phyloP scores from a whole-genome alignment of 148 eudicot species.

The Heliamphora exappendiculata region DNA sequence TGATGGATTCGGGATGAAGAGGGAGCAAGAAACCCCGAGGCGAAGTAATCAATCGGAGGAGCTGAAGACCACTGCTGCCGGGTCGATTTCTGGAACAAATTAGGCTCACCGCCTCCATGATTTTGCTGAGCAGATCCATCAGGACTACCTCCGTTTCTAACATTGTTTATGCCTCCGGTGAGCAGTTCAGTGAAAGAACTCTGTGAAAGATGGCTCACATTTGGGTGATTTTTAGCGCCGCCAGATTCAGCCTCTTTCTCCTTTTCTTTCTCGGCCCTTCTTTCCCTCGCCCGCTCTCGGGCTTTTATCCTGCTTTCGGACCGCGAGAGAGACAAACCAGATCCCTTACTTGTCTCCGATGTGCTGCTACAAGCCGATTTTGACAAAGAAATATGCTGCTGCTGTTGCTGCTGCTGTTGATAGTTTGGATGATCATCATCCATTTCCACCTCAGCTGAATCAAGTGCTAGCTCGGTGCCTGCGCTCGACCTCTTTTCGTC shows the following conservation, averaged over 20 bases:
- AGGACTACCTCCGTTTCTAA: too few relatives aligned
- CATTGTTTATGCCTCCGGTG: constrained; percentile 46
- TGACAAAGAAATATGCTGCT: constrained; percentile 29
- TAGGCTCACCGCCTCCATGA: too few relatives aligned
- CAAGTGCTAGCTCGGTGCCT: too few relatives aligned
- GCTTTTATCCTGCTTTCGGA: constrained; percentile 69
- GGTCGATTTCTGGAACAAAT: constrained; percentile 31
- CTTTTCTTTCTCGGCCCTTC: constrained; percentile 60
- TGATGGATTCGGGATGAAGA: constrained; percentile 18
- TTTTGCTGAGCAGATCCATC: too few relatives aligned
- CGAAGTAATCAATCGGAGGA: constrained; percentile 54
- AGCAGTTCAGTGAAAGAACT: constrained; percentile 82
- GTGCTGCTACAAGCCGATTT: constrained; percentile 66
- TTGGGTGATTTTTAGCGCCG: constrained; percentile 7
- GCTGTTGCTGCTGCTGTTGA: constrained; percentile 15
- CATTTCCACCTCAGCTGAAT: constrained; percentile 26
- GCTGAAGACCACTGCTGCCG: constrained; percentile 38
- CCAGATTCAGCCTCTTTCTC: constrained; percentile 33
- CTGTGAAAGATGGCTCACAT: constrained; percentile 37
- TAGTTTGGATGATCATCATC: constrained; percentile 21
- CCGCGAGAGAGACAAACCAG: constrained; percentile 60
- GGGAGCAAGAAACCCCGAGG: constrained; percentile 22
- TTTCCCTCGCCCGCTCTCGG: constrained; percentile 68
- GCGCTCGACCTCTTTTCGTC: constrained; percentile 30
- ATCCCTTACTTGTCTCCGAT: constrained; percentile 80